Conservation (phyloP, 2,329 filamentous ascomycete species). For the Hymenoscyphus fraxineus region DNA sequence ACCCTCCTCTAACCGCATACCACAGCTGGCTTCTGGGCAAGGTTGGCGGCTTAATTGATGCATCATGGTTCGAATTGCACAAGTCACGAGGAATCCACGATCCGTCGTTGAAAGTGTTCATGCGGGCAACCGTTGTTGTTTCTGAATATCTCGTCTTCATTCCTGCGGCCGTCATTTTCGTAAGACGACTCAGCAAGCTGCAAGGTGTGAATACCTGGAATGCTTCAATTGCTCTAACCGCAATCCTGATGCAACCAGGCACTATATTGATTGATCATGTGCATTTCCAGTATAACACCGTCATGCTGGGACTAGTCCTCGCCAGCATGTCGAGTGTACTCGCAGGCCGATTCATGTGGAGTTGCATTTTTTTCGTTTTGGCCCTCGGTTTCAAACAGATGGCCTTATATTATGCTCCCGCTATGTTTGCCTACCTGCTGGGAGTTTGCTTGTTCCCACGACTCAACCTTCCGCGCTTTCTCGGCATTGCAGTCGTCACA, state of each 20-base stretch:
- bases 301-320: slow-evolving; percentile 90
- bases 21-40: slow-evolving; percentile 94
- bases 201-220: slow-evolving; percentile 79
- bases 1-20: slow-evolving; percentile 95
- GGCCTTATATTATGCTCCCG: slow-evolving; percentile 94
- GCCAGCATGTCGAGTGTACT: slow-evolving; percentile 86
- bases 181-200: slow-evolving; percentile 73
- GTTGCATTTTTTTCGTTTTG: slow-evolving; percentile 87
- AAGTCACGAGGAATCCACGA: slow-evolving; percentile 79
- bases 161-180: slow-evolving; percentile 80
- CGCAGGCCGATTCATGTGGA: slow-evolving; percentile 80
- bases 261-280: slow-evolving; percentile 92
- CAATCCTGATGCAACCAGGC: slow-evolving; percentile 86
- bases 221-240: slow-evolving; percentile 77
- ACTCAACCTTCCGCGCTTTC: slow-evolving; percentile 62
- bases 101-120: slow-evolving; percentile 81
- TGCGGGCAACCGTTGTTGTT: slow-evolving; percentile 86
- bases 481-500: slow-evolving; percentile 73
- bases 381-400: slow-evolving; percentile 99
- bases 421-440: slow-evolving; percentile 86
- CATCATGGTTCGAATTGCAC: slow-evolving; percentile 82
- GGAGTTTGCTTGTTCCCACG: slow-evolving; percentile 79
- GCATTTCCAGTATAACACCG: slow-evolving; percentile 97
- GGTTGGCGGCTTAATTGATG: slow-evolving; percentile 74
- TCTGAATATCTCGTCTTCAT: slow-evolving; percentile 91